Percentiles rank a stretch among this genome's conserved stretches.
phyloP scores from a whole-genome alignment of 306 rosid genomes.

The Vicia villosa region DNA sequence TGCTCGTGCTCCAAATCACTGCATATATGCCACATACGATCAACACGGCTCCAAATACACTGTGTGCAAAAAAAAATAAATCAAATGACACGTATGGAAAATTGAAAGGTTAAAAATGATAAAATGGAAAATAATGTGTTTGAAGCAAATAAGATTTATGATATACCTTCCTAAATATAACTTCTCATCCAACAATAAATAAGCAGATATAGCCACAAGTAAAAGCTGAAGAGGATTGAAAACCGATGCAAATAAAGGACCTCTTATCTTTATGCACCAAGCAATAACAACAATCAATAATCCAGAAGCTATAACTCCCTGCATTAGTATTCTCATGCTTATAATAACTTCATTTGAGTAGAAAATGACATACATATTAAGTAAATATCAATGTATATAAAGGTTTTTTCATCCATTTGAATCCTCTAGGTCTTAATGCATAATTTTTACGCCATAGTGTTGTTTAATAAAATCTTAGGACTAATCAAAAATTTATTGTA shows the following conservation, averaged over 20 bases:
- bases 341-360: background rate
- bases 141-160: background rate
- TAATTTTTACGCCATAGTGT: too few relatives aligned
- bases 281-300: slow-evolving; percentile 6
- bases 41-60: slow-evolving; percentile 32
- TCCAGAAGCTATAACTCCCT: slow-evolving; percentile 43
- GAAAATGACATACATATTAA: background rate
- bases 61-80: background rate
- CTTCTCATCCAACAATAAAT: slow-evolving; percentile 34
- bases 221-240: slow-evolving; percentile 42
- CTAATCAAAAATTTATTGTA: too few relatives aligned
- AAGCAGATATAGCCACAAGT: slow-evolving; percentile 37
- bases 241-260: slow-evolving; percentile 36
- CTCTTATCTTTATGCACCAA: slow-evolving; percentile 41
- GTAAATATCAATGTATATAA: too few relatives aligned
- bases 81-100: background rate
- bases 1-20: slow-evolving; percentile 42
- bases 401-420: too few relatives aligned
- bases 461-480: too few relatives aligned
- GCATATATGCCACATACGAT: slow-evolving; percentile 43
- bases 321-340: background rate
- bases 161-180: slow-evolving; percentile 21
- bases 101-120: background rate
- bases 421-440: too few relatives aligned
- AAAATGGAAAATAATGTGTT: background rate